Percentiles rank a stretch among this genome's conserved stretches.
Conservation (phyloP, 805 yeast genomes). For the Zygosaccharomyces gambellarensis region DNA sequence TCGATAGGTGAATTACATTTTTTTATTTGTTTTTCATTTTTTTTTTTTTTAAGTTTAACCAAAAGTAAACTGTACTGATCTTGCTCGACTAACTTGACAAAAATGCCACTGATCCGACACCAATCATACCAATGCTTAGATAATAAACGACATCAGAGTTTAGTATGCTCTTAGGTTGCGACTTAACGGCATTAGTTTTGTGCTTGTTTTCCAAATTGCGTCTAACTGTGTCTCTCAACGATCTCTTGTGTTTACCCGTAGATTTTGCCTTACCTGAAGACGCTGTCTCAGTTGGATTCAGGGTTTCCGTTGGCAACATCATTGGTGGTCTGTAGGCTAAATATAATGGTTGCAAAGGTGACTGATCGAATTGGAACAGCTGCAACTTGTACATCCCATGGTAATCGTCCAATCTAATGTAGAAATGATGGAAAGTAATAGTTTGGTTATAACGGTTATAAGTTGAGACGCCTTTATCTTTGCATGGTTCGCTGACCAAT, state of each 20-base stretch:
- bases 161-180: conserved; percentile 12
- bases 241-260: conserved; percentile 34
- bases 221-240: conserved; percentile 45
- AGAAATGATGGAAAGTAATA: conserved; percentile 53
- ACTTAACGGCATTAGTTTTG: conserved; percentile 63
- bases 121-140: conserved; percentile 23
- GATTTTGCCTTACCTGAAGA: conserved; percentile 34
- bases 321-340: conserved; percentile 89
- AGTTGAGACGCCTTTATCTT: conserved; percentile 49
- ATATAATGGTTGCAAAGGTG: conserved; percentile 79
- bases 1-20: neutral
- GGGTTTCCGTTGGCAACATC: conserved; percentile 90
- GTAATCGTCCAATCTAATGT: conserved; percentile 64
- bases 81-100: conserved; percentile 14
- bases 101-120: conserved; percentile 29
- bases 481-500: conserved; percentile 81
- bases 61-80: too few species aligned
- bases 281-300: conserved; percentile 72
- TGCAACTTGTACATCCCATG: conserved; percentile 78
- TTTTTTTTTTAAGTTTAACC: too few species aligned
- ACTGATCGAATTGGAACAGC: conserved; percentile 72
- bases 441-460: conserved; percentile 72
- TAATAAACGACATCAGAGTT: conserved; percentile 26
- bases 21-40: neutral
- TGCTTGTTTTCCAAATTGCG: conserved; percentile 76